Base-by-base conservation (phyloP, 2,329 filamentous ascomycete genomes). In the Colletotrichum brevisporum region DNA sequence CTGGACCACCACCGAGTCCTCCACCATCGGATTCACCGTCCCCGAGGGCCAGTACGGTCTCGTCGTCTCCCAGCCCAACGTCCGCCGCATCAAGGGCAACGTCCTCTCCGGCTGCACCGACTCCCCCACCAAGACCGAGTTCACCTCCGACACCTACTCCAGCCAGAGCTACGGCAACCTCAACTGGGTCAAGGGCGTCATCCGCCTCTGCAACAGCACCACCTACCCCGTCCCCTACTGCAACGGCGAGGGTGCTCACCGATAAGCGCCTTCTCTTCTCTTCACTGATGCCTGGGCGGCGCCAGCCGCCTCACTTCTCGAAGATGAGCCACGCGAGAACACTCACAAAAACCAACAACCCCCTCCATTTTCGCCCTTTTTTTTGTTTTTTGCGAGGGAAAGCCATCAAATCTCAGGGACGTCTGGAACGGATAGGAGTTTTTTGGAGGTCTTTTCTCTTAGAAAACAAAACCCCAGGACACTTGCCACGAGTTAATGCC, bases 171-270 rank as follows among this genome's bases (percentile, higher is more conserved):
- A 76, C 58, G 76, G 73, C 16, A 70, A 73, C 41, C 65, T 83
- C 68, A 67, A 69, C 26, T 83, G 81, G 81, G 81, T 83, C 10
- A 76, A 81, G 73, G 81, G 81, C 13, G 73, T 77, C 10, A 82
- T 83, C 55, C 66, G 71, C 6, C 74, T 83, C 2, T 83, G 81
- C 74, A 76, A 74, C 45, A 77, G 77, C 63, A 78, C 78, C 51
- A 67, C 41, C 1, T 80, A 80, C 59, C 81, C 81, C 5, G 48
- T 83, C 31, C 75, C 75, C 15, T 81, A 72, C 71, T 83, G 81
- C 73, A 64, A 78, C 18, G 81, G 81, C 50, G 72, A 75, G 10
- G 81, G 80, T 6, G 26, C 21, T 24, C 67, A 69, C 56, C 24
- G 18, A 16, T 69, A 55, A 61, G 51, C 51, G 41, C 47, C 15